Base-by-base conservation (phyloP, 1,284 basidiomycete species). In the Coniophora puteana region DNA sequence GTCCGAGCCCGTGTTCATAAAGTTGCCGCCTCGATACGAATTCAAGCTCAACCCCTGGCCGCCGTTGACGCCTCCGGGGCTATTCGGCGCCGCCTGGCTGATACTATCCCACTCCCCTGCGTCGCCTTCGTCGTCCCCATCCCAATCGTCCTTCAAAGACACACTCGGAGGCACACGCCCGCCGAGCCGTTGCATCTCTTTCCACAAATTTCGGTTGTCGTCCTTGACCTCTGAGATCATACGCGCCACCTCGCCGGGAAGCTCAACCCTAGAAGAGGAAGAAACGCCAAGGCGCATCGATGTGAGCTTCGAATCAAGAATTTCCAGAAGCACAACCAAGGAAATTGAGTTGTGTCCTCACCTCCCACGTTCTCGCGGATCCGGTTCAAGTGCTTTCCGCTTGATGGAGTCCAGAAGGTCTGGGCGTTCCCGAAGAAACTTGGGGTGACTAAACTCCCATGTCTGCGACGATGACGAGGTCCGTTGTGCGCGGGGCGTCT, bases 371-470 rank as follows among this genome's bases (percentile, higher is more conserved):
- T 62, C 57, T 29, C 57, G 64, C 6, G 80, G 80, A 62, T 86
- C 84, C 1, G 83, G 82, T 51, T 89, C 87, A 8, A 88, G 66
- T 1, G 87, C 84, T 62, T 90, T 91, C 45, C 89, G 78, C 59
- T 89, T 89, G 59, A 92, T 93, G 55, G 87, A 84, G 51, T 92
- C 87, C 8, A 92, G 71, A 38, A 92, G 67, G 58, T 92, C 89
- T 14, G 83, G 80, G n/a, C 87, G 75, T 1, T 78, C 87, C 25
- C 84, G 80, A 24, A 89, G 68, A 63, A 93, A 93, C 58, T 90
- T 90, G 63, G 82, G 82, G 62, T 92, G 90, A 4, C 83, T 86
- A 59, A 93, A 93, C 60, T 93, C 89, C 89, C 89, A 92, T 11
- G 82, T 84, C 64, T 91, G 89, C 28, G 82, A 78, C 53, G 89